Evolutionary conservation across 768 basidiomycete genomes (phyloP), one percentile per base, ranked within the genome.

Genomic region (Agaricus subrufescens): DNA sequence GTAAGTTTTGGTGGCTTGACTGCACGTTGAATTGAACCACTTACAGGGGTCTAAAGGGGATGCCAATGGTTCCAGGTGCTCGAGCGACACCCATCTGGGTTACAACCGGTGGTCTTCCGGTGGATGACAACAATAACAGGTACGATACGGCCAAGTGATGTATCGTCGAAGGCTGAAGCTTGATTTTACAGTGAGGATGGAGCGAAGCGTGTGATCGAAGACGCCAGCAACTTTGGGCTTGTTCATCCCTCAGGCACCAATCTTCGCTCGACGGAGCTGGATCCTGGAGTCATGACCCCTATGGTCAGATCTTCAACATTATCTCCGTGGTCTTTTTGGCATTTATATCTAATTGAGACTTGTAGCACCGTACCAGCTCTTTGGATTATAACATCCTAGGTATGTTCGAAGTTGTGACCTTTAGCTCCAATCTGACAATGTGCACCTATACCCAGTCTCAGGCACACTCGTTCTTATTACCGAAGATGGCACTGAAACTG

Each of bases 381-480:
- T 62, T 85, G 54, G 85, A 86, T 62, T 80, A 82, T 62, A 85
- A 86, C 60, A 79, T 85, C 26, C 69, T 85, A 12, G 69, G 83
- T 82, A 57, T 58, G 77, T 60, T 31, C 23, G 40, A 14, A 48
- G 0, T 9, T n/a, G 49, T 46, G 3, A 34, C 8, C 34, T 34
- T 34, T 34, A 11, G 11, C 11, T 34, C 34, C 34, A 34, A 34
- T 26, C 46, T 65, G 15, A 62, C 51, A 49, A 37, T 42, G 39
- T 53, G 19, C 19, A 19, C 46, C 30, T 34, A 29, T 51, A 44
- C 40, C 60, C 56, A 85, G 83, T 85, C 39, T 66, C 71, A 30
- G 84, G 85, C 12, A 78, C 82, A 67, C 63, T 85, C 12, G 65
- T 83, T 26, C 69, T 81, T n/a, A 74, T 80, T 23, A 76, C 76